phyloP scores from a whole-genome alignment of 441 rosid genomes.

The Geranium incanum region DNA sequence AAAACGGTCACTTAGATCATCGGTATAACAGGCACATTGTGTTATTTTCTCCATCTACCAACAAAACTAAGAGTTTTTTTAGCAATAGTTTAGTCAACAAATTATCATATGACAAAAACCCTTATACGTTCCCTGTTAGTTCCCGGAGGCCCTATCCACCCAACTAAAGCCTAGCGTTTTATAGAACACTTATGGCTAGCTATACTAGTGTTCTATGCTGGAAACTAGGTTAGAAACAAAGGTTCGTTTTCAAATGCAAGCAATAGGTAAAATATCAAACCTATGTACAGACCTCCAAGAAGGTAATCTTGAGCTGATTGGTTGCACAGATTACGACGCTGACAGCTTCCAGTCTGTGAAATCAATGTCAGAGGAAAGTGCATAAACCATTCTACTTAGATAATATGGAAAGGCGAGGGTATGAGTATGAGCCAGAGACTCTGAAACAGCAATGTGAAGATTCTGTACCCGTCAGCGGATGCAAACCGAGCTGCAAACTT shows the following conservation, averaged over 20 bases:
- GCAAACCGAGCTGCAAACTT: constrained; percentile 81
- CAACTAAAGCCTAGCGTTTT: no score
- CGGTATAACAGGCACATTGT: not conserved
- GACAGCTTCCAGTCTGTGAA: constrained; percentile 63
- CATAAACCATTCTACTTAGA: not conserved
- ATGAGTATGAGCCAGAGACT: not conserved
- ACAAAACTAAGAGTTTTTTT: not conserved
- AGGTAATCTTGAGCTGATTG: constrained; percentile 83
- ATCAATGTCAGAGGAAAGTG: constrained; percentile 13
- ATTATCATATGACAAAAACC: no score
- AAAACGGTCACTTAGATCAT: no score
- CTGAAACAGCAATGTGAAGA: constrained; percentile 1
- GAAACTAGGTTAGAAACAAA: constrained; percentile 7
- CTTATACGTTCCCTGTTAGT: no score
- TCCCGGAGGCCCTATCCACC: no score
- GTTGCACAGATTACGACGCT: constrained; percentile 71
- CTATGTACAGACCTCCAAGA: constrained; percentile 62
- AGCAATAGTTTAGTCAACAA: no score
- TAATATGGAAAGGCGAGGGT: not conserved
- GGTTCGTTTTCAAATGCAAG: not conserved
- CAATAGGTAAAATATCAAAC: not conserved
- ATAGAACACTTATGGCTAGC: not conserved
- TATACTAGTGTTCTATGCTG: not conserved
- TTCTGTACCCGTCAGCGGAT: constrained; percentile 66
- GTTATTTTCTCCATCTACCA: not conserved